Base-by-base conservation (phyloP, 768 basidiomycete genomes). In the Amanita pallidorosea region DNA sequence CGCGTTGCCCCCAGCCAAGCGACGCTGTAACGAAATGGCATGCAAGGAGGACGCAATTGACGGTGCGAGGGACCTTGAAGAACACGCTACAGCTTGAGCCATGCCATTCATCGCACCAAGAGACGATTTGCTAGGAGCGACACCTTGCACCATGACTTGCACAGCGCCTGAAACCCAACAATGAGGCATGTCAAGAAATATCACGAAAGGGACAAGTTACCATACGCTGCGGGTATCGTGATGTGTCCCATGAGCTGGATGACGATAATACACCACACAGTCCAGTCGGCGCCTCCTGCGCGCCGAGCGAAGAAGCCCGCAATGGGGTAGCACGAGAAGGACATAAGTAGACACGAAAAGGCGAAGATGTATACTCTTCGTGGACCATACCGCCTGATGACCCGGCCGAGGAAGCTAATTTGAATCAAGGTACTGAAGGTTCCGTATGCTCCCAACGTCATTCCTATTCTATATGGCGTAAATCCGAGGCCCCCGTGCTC, bases 401-500 rank as follows among this genome's bases (percentile, higher is more conserved):
- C 29, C 29, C 29, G 29, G 29, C 29, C 29, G 8, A 29, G 29
- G 29, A 29, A 29, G 29, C 7, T 29, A 29, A 29, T 9, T 3
- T 29, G 29, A 29, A 29, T 29, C 29, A 29, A 8, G 9, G 29
- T 29, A 29, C 29, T 29, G 29, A 29, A 29, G 29, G 3, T 29
- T 9, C 29, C 29, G 8, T 8, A 29, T 8, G 29, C 29, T 29
- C 29, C 29, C 29, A 29, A 9, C 29, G 29, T 29, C 29, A 29
- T 29, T 9, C 29, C 29, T 29, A 29, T 29, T 29, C 29, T 29
- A 29, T 29, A 29, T 29, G 29, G 29, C 23, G 69, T 60, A 33
- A 81, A 63, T 9, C 78, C 79, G 22, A 83, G 70, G 0, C 81
- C 82, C 13, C 82, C 81, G 3, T 72, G 61, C 7, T 61, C 59